Evolutionary conservation across 1,284 basidiomycete species (phyloP), one percentile per base, ranked within the genome.

Genomic region (Neonothopanus nambi): DNA sequence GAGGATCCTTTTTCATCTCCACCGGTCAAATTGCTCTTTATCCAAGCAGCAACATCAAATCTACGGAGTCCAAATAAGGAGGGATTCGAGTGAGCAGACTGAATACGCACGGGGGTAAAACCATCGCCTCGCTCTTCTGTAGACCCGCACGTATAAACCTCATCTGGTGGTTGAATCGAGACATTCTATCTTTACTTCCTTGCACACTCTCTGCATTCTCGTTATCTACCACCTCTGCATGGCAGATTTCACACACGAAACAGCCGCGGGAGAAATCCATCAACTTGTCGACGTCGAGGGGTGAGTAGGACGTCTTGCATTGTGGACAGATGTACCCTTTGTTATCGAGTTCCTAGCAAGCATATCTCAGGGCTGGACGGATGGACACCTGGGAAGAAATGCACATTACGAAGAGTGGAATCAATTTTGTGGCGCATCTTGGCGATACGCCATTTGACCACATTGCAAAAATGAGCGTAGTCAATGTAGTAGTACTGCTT

Each of bases 361-460:
- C 38, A 52, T 56, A 15, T 55, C 51, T 37, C 18, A 57, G n/a
- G 35, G 37, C 44, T 21, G 44, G 38, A 51, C 24, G 20, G 15
- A 33, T 8, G 3, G 4, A 28, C 23, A 36, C n/a, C n/a, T n/a
- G 28, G 39, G 33, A 20, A 28, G 45, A n/a, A n/a, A 72, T 80
- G 47, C 52, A 91, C 91, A 70, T 95, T 93, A 61, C 90, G 87
- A 58, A 95, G 75, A 53, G 87, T 86, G 39, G 89, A 85, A 67
- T 99, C 95, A 60, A 99, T 95, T 53, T 85, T 84, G 57, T 88
- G 82, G 59, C 90, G 84, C 88, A 99, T 97, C 66, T 92, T 90
- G n/a, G 93, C 91, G 56, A 99, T 86, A 35, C 95, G 81, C 92
- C 96, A 99, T 71, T 98, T 98, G 67, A 96, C 91, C 45, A 98